A percentile compares a stretch with the other conserved stretches of the same genome.
Conservation (phyloP, 2,329 filamentous ascomycete species). For the Stachybotrys echinatus region DNA sequence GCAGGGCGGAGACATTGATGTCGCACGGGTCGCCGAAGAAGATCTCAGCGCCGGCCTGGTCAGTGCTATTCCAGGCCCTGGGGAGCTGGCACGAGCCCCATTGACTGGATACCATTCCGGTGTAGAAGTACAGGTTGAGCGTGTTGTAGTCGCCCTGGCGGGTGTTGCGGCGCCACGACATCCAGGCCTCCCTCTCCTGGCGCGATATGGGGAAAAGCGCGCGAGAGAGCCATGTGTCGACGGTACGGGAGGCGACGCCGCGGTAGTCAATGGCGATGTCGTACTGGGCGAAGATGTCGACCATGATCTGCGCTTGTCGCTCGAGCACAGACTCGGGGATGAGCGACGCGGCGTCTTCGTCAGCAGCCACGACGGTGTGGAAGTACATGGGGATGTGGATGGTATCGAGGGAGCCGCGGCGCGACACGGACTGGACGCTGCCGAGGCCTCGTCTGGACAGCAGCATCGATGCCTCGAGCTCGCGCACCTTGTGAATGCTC, state of each 20-base stretch:
- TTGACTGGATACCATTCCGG: conserved; percentile 15
- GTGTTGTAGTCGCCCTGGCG: conserved; percentile 29
- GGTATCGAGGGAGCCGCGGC: background rate
- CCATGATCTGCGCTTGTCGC: background rate
- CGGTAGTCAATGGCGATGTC: background rate
- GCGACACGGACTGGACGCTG: too few relatives aligned
- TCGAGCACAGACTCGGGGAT: background rate
- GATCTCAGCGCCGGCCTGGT: conserved; percentile 6
- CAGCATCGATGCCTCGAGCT: too few relatives aligned
- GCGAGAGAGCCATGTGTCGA: background rate
- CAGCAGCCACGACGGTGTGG: background rate
- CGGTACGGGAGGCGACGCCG: background rate
- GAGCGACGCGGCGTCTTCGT: background rate
- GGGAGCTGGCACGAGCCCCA: conserved; percentile 30
- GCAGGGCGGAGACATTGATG: conserved; percentile 9
- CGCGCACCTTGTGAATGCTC: too few relatives aligned
- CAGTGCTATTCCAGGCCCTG: conserved; percentile 27
- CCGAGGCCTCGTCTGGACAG: too few relatives aligned
- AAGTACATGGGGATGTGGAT: background rate
- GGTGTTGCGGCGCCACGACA: conserved; percentile 11
- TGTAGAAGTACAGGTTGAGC: conserved; percentile 36
- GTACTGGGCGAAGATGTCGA: background rate
- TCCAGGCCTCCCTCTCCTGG: background rate
- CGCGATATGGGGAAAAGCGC: too few relatives aligned
- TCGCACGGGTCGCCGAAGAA: conserved; percentile 13